These are phyloP conservation scores for Vicia villosa DNA, from an alignment of 306 rosid genomes.

Conservation along the genomic window DNA sequence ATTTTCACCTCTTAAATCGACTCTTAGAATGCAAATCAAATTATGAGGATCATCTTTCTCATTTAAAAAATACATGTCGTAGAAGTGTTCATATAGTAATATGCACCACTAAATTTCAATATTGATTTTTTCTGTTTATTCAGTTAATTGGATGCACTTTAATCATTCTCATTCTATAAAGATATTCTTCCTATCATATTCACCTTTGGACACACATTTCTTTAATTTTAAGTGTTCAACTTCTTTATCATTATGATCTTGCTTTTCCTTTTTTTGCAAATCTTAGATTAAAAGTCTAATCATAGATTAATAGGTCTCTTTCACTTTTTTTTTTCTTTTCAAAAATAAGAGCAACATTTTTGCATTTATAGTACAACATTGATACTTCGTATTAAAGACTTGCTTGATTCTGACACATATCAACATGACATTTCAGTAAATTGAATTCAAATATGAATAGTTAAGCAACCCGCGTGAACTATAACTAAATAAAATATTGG, in stretches of 20 bases:
- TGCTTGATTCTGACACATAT: neutral
- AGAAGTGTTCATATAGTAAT: constrained; percentile 33
- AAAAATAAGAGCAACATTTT: constrained; percentile 46
- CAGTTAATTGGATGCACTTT: constrained; percentile 48
- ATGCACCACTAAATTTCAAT: constrained; percentile 39
- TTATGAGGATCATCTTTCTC: neutral
- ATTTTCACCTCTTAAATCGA: too few relatives aligned
- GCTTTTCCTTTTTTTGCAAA: constrained; percentile 55
- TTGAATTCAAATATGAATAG: too few relatives aligned
- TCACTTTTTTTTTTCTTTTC: constrained; percentile 43
- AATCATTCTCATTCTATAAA: constrained; percentile 43
- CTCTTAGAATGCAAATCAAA: neutral
- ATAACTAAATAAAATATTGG: too few relatives aligned
- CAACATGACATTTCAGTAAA: neutral
- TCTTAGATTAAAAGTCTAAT: constrained; percentile 58
- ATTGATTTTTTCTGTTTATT: constrained; percentile 54
- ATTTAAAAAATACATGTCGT: constrained; percentile 15
- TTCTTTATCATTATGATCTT: constrained; percentile 55
- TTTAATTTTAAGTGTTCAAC: constrained; percentile 58
- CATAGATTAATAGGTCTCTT: constrained; percentile 45
- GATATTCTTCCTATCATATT: constrained; percentile 46
- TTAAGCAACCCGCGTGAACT: too few relatives aligned
- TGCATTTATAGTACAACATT: constrained; percentile 5
- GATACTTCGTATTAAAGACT: neutral
- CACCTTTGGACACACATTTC: constrained; percentile 60